These are phyloP conservation scores for Shiraia bambusicola DNA, from an alignment of 2,329 filamentous ascomycete genomes.

Conservation along the genomic window DNA sequence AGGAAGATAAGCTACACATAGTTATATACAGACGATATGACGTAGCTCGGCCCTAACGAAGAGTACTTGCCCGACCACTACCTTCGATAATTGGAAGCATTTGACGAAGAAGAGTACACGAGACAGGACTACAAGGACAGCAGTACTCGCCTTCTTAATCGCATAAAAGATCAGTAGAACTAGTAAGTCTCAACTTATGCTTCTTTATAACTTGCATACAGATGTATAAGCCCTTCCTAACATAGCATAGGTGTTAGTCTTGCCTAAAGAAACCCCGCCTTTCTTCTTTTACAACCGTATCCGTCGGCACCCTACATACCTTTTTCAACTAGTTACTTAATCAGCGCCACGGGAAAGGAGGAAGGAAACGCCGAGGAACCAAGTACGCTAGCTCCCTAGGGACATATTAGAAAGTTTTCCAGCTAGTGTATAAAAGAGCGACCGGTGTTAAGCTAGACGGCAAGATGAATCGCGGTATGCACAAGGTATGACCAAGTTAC, in stretches of 20 bases:
- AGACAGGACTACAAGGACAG: constrained; percentile 1
- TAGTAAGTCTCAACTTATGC: neutral
- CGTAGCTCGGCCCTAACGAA: no score
- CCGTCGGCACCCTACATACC: neutral
- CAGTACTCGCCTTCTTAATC: neutral
- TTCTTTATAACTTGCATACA: neutral
- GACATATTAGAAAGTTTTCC: no score
- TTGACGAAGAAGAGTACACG: no score
- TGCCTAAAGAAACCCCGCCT: neutral
- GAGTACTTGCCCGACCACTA: no score
- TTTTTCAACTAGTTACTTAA: constrained; percentile 1
- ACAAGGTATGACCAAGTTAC: no score
- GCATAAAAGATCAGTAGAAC: constrained; percentile 1
- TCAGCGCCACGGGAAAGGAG: neutral
- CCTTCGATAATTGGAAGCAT: no score
- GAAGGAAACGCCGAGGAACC: neutral
- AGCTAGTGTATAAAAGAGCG: no score
- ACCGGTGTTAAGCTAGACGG: no score
- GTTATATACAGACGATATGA: constrained; percentile 1
- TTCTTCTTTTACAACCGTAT: neutral
- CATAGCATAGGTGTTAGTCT: constrained; percentile 1
- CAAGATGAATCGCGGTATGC: no score
- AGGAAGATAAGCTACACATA: neutral
- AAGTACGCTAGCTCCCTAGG: no score
- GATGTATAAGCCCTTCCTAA: neutral